Base-by-base conservation (phyloP, 2,329 filamentous ascomycete genomes). In the Mariannaea sp. region DNA sequence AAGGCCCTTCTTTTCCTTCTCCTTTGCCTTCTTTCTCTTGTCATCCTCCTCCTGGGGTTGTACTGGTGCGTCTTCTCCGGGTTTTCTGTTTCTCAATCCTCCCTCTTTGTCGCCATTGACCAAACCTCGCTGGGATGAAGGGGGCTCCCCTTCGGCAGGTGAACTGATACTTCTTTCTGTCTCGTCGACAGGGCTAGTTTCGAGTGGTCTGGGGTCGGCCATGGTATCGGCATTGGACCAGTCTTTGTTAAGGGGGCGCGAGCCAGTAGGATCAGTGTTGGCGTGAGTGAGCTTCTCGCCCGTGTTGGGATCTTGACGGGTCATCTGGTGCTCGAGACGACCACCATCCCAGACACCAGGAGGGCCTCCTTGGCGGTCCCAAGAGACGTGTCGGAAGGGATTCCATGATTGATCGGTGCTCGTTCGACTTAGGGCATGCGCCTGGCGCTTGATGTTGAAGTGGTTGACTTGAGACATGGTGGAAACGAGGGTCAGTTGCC, bases 381-480 rank as follows among this genome's bases (percentile, higher is more conserved):
- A 75, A 17, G 65, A 57, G n/a, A 75, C 68, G 51, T 75, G 75
- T 7, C 74, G 71, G 46, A 80, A 80, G 7, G 73, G 75, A 24
- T 78, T 79, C 70, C 72, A 77, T 17, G 65, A 61, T 17, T 74
- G 70, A 49, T 73, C 71, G 43, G 65, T 58, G 48, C 69, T 69
- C 29, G 71, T 66, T 50, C 77, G 73, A 44, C 76, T 75, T 36
- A 77, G 62, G 17, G 58, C 69, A 54, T 76, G 75, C 53, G 78
- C 78, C 52, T 71, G 67, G 54, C 73, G 71, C 70, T 75, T 80
- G 57, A 76, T 73, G 46, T 68, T 70, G 60, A 71, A 76, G 35
- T 71, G 67, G 59, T 80, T 80, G 71, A 78, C 78, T 80, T 67
- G 45, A 41, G 51, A 27, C 51, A 54, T 52, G 48, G 30, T 20